These are phyloP conservation scores for Teratosphaeriaceae sp. DNA, from an alignment of 2,329 filamentous ascomycete genomes.

Conservation along the genomic window DNA sequence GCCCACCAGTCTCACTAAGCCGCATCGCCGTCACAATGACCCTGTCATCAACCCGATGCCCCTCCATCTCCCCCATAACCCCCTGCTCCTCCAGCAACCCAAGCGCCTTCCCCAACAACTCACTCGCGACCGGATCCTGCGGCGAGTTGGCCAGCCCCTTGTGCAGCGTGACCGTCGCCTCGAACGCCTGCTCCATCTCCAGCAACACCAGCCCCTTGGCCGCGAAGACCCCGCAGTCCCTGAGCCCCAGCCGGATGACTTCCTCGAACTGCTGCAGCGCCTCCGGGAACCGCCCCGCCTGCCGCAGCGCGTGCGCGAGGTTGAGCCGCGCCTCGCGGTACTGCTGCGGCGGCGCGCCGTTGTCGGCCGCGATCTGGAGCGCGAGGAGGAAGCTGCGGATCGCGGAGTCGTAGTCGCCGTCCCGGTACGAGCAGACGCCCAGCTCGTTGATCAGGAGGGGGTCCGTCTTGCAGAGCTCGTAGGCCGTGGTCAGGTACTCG, in stretches of 20 bases:
- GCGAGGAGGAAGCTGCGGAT: slow-evolving; percentile 72
- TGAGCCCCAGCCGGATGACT: slow-evolving; percentile 70
- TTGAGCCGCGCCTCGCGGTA: slow-evolving; percentile 84
- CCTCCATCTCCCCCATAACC: slow-evolving; percentile 42
- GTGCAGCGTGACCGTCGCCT: slow-evolving; percentile 76
- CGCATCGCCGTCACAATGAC: slow-evolving; percentile 14
- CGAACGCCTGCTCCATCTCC: slow-evolving; percentile 65
- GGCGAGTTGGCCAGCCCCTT: slow-evolving; percentile 74
- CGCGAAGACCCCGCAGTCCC: slow-evolving; percentile 70
- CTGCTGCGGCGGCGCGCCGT: slow-evolving; percentile 65
- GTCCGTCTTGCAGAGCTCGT: slow-evolving; percentile 73
- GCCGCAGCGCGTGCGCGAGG: slow-evolving; percentile 78
- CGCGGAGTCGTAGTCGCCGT: slow-evolving; percentile 69
- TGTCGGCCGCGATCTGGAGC: slow-evolving; percentile 68
- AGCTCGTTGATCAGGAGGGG: slow-evolving; percentile 92
- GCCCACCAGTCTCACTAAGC: not conserved
- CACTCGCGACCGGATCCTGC: slow-evolving; percentile 74
- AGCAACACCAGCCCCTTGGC: slow-evolving; percentile 80
- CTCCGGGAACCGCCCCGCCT: slow-evolving; percentile 60
- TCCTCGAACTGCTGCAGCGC: slow-evolving; percentile 79
- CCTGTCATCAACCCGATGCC: slow-evolving; percentile 25
- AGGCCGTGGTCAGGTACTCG: slow-evolving; percentile 89
- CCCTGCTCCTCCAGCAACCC: slow-evolving; percentile 51
- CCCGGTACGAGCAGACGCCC: slow-evolving; percentile 92
- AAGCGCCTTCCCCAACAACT: slow-evolving; percentile 66